Conservation (phyloP, 2,329 filamentous ascomycete species). For the Alternaria sp. region DNA sequence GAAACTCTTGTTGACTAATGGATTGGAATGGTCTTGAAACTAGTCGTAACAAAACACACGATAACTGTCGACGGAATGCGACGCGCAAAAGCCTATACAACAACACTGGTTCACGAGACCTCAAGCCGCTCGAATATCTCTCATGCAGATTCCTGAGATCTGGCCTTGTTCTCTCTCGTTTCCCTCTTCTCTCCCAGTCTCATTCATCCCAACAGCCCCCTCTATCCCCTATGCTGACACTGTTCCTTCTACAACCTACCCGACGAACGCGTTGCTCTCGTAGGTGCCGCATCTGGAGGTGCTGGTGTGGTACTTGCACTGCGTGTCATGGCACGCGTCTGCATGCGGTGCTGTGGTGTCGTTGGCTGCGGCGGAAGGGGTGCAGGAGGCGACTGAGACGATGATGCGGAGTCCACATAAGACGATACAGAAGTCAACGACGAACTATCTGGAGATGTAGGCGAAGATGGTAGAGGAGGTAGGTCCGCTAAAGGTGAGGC, state of each 20-base stretch:
- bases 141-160: not conserved
- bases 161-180: not conserved
- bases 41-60: not conserved
- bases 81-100: not conserved
- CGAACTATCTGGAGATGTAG: not conserved
- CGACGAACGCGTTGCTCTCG: not conserved
- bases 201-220: not conserved
- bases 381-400: not conserved
- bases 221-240: not conserved
- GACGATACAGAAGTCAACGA: not conserved
- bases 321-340: not conserved
- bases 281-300: not conserved
- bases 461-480: not conserved
- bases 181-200: fast-evolving
- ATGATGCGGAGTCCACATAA: not conserved
- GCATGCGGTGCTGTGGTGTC: not conserved
- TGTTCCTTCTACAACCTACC: fast-evolving
- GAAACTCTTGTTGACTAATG: not conserved
- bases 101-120: not conserved
- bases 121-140: not conserved
- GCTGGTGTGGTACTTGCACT: not conserved
- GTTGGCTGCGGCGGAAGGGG: not conserved
- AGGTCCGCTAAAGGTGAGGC: not conserved
- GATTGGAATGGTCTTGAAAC: not conserved
- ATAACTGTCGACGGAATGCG: not conserved